Base-by-base conservation (phyloP, 352 stramenopile species). In the Globisporangium alternatum region DNA sequence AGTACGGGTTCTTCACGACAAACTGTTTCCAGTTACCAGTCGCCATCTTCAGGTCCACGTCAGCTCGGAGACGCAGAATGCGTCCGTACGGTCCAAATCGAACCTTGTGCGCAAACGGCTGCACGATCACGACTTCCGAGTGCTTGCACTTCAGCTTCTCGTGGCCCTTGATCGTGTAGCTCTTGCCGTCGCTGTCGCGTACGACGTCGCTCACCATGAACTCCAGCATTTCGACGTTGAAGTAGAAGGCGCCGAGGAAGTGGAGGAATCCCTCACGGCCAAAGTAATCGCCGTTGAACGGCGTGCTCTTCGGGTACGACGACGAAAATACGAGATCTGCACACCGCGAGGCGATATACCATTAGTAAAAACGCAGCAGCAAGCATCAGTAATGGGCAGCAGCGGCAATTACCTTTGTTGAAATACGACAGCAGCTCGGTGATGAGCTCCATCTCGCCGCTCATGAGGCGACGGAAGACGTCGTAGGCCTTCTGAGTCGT, bases 91-190 rank as follows among this genome's bases (percentile, higher is more conserved):
- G 88, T 7, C 86, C 88, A 35, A 93, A 90, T 33, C 85, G 83
- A 47, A 95, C 72, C 35, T 78, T 82, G 60, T 95, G 86, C 28
- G 77, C 85, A 78, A 78, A 96, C 52, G 74, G 76, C 70, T 96
- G 84, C 5, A 79, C 74, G 49, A 96, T 81, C n/a, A 90, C 68
- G 4, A 80, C 66, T 25, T 76, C 78, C 10, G 84, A 90, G 65
- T 84, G 70, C 65, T 93, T 93, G 69, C 84, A 90, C 65, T 91
- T 90, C 35, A 96, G 68, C 41, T 83, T 96, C 60, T 96, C 86
- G 17, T 81, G 76, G 19, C 88, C 88, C 59, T 91, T 95, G 30
- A 95, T 78, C 5, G 70, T 88, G 37, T 90, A 65, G 39, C 73
- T 80, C 63, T 91, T 92, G 63, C 84, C 83, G 51, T 86, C 83